Evolutionary conservation across 2,329 filamentous ascomycete genomes (phyloP).

Genomic region (Aspergillus niger): DNA sequence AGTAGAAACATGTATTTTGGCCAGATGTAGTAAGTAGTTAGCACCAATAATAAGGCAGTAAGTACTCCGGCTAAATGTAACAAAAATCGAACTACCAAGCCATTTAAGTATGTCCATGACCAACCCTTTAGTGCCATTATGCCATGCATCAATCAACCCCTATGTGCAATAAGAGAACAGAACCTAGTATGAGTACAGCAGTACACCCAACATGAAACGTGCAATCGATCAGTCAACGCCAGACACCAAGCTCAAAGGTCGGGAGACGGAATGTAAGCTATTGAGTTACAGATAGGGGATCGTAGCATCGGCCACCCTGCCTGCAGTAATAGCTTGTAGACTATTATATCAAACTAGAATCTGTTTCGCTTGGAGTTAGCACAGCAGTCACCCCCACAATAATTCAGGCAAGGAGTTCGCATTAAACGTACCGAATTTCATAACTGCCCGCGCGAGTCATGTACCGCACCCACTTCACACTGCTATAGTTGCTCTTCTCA

Average conservation of each 20-base stretch:
- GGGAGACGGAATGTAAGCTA: no score
- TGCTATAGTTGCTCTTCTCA: constrained; percentile 98
- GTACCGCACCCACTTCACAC: constrained; percentile 98
- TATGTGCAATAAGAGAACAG: constrained; percentile 7
- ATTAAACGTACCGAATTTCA: constrained; percentile 73
- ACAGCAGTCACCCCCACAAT: background rate
- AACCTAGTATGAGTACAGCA: constrained; percentile 1
- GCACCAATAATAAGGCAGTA: no score
- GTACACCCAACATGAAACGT: background rate
- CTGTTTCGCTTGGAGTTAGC: background rate
- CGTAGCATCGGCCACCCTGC: background rate
- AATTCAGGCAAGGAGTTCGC: background rate
- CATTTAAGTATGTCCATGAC: background rate
- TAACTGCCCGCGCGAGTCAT: constrained; percentile 98
- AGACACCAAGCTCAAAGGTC: background rate
- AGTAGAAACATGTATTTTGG: no score
- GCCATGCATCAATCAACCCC: constrained; percentile 6
- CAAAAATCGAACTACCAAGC: no score
- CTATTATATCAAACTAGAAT: background rate
- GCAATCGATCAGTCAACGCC: background rate
- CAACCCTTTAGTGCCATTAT: background rate
- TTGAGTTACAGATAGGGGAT: no score
- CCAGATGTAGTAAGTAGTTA: no score
- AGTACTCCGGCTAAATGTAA: no score
- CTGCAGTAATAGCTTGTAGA: background rate